These are phyloP conservation scores for Scenedesmus sp. DNA, from an alignment of 163 green algal genomes.

Conservation along the genomic window DNA sequence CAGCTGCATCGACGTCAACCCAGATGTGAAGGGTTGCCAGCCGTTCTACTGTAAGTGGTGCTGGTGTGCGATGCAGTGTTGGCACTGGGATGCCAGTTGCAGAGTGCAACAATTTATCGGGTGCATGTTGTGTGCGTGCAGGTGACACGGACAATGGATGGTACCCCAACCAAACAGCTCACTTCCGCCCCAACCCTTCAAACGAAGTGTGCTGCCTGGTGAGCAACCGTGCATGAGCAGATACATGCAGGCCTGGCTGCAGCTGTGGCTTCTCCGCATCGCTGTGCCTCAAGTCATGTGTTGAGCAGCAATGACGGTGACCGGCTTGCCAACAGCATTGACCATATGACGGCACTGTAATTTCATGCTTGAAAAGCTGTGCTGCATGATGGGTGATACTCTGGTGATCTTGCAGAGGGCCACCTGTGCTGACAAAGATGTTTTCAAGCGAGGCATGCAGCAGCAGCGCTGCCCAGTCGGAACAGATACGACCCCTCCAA, in stretches of 20 bases:
- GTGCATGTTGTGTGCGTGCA: neutral
- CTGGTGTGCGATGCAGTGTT: neutral
- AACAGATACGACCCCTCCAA: neutral
- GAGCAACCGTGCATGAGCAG: neutral
- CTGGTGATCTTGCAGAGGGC: neutral
- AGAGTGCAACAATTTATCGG: neutral
- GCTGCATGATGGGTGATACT: neutral
- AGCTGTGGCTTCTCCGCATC: too few species aligned
- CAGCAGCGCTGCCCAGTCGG: neutral
- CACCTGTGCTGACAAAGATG: neutral
- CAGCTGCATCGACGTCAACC: slow-evolving; percentile 9
- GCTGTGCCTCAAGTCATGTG: neutral
- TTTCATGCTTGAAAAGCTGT: neutral
- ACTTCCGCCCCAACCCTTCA: neutral
- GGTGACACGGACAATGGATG: neutral
- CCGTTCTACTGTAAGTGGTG: neutral
- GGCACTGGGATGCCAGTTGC: neutral
- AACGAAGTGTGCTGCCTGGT: slow-evolving; percentile 6
- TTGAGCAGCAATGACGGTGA: too few species aligned
- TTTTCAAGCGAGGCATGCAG: neutral
- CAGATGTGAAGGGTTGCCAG: neutral
- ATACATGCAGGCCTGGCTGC: neutral
- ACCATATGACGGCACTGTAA: neutral
- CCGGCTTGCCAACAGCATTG: neutral
- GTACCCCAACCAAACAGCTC: neutral